Base-by-base conservation (phyloP, 2,329 filamentous ascomycete genomes). In the Xylariaceae sp. region DNA sequence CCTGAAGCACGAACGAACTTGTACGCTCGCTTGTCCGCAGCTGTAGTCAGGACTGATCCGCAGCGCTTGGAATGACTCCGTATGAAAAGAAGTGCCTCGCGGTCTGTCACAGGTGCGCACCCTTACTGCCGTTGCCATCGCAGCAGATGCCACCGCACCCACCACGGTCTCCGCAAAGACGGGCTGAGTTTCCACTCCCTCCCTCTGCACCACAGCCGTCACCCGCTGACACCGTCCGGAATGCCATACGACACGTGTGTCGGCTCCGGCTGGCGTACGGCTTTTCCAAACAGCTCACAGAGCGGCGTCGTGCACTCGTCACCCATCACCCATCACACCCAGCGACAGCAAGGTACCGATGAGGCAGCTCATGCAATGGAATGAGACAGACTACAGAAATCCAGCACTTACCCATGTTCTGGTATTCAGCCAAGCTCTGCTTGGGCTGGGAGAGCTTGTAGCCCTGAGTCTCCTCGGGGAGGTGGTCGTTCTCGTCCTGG, bases 361-460 rank as follows among this genome's bases (percentile, higher is more conserved):
- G 15, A 1, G 18, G 39, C 5, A 30, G 8, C 2, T 30, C 35
- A 23, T 37, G 48, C 30, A 50, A 5, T 30, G 5, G 39, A 23
- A 50, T 8, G 18, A 56, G 58, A 61, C 48, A 53, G 23, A 30
- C 23, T 30, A 30, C 23, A 5, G 8, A 60, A 49, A 58, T 39
- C 50, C 56, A 55, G 50, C 60, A 81, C 89, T 72, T 81, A 96
- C 92, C 94, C 78, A 99, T 88, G 75, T 96, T 82, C 73, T 93
- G 84, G 78, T 97, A 97, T 77, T 97, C 90, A 65, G 93, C 90
- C 72, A 99, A 83, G 69, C 90, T 95, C 85, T 97, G 96, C 88
- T 97, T 97, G 64, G 83, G 83, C 85, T 97, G 91, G 68, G 91
- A 92, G 73, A 97, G 89, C 86, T 95, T 97, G 88, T 97, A 97